Evolutionary conservation across 805 yeast genomes (phyloP).

Genomic region (Barnettozyma pratensis): DNA sequence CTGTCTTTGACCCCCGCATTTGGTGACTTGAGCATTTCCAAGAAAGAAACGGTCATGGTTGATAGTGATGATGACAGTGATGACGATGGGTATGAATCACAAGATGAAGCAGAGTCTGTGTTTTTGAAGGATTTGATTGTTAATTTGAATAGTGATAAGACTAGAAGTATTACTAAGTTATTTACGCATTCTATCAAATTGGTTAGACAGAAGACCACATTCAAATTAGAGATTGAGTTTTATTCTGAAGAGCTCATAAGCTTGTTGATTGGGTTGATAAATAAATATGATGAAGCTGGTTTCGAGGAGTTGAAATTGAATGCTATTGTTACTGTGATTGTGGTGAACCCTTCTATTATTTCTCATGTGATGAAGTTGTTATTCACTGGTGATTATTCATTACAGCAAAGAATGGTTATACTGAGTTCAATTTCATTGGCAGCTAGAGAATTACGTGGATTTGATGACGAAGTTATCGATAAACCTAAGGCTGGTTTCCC

Average conservation of each 20-base stretch:
- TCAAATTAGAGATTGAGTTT: conserved; percentile 55
- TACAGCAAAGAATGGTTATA: conserved; percentile 70
- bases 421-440: conserved; percentile 65
- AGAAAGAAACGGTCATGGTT: conserved; percentile 7
- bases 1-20: conserved; percentile 13
- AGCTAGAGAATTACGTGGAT: conserved; percentile 67
- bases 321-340: conserved; percentile 59
- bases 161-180: conserved; percentile 36
- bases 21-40: conserved; percentile 6
- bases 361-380: conserved; percentile 37
- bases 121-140: conserved; percentile 68
- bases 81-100: conserved; percentile 24
- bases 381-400: conserved; percentile 68
- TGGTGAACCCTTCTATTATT: conserved; percentile 44
- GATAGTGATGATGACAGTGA: conserved; percentile 27
- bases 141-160: conserved; percentile 43
- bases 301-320: conserved; percentile 67
- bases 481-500: conserved; percentile 34
- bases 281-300: conserved; percentile 47
- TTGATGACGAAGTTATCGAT: conserved; percentile 44
- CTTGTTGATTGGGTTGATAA: conserved; percentile 46
- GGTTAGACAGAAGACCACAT: conserved; percentile 56
- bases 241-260: conserved; percentile 52
- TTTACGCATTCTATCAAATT: conserved; percentile 47
- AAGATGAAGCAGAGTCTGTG: conserved; percentile 48